These are phyloP conservation scores for Psilocybe cubensis DNA, from an alignment of 768 basidiomycete species.

Conservation along the genomic window DNA sequence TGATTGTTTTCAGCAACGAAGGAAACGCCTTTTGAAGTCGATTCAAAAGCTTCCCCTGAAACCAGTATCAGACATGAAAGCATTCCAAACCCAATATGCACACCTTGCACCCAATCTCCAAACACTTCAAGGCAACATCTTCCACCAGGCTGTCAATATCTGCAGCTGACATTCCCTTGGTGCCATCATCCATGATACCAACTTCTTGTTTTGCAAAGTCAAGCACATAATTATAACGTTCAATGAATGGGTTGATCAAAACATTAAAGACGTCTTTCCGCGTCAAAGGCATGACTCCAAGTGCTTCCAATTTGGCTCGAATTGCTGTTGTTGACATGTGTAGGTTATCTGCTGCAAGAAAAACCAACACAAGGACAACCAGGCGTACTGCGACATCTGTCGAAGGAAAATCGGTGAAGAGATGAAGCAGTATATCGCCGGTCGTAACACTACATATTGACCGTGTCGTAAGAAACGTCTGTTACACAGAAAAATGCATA, in stretches of 20 bases:
- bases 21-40: conserved; percentile 54
- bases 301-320: conserved; percentile 54
- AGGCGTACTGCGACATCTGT: conserved; percentile 62
- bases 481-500: conserved; percentile 11
- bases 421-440: conserved; percentile 57
- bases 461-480: conserved; percentile 75
- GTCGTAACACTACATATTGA: conserved; percentile 57
- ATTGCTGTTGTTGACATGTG: conserved; percentile 36
- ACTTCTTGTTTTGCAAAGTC: conserved; percentile 49
- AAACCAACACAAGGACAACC: conserved; percentile 74
- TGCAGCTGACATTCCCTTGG: conserved; percentile 43
- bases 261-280: conserved; percentile 63
- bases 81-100: conserved; percentile 4
- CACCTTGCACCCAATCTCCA: conserved; percentile 67
- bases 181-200: conserved; percentile 31
- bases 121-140: conserved; percentile 61
- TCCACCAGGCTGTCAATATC: conserved; percentile 53
- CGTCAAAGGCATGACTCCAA: conserved; percentile 60
- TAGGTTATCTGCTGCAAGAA: conserved; percentile 44
- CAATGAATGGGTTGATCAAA: conserved; percentile 71
- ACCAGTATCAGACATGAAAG: not conserved
- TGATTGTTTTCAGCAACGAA: conserved; percentile 44
- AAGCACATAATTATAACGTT: conserved; percentile 53
- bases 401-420: conserved; percentile 71
- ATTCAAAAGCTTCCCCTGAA: conserved; percentile 68